Evolutionary conservation across 306 rosid species (phyloP).

Genomic region (Boehmeria nivea): DNA sequence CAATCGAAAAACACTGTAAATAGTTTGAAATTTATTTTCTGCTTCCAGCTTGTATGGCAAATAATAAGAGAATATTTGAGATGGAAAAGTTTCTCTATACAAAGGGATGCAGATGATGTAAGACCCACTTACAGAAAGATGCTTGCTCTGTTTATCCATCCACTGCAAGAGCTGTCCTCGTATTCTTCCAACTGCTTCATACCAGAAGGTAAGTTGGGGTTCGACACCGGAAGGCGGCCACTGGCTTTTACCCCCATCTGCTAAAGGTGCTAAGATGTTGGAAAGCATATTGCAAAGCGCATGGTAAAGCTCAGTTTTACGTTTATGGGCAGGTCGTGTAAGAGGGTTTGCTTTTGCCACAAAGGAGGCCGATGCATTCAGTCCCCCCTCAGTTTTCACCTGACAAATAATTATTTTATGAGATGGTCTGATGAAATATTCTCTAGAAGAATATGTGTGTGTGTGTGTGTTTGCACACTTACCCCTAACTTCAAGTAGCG

Average conservation of each 20-base stretch:
- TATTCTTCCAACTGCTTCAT: constrained; percentile 97
- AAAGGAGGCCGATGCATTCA: constrained; percentile 98
- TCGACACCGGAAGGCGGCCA: constrained; percentile 99
- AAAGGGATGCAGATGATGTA: not conserved
- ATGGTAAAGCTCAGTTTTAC: constrained; percentile 97
- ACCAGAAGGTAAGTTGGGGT: constrained; percentile 92
- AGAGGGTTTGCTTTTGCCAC: constrained; percentile 99
- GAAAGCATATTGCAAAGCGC: constrained; percentile 96
- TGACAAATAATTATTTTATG: constrained; percentile 41
- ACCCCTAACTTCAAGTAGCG: constrained; percentile 99
- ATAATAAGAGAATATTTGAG: too few species aligned
- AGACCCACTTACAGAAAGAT: constrained; percentile 65
- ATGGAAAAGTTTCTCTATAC: not conserved
- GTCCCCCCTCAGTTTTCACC: constrained; percentile 98
- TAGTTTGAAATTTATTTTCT: too few species aligned
- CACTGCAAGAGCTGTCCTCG: constrained; percentile 75
- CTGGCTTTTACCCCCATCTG: constrained; percentile 95
- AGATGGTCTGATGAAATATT: constrained; percentile 19
- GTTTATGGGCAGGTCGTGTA: constrained; percentile 88
- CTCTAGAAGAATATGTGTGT: constrained; percentile 17
- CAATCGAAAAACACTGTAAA: not conserved
- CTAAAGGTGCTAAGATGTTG: constrained; percentile 93
- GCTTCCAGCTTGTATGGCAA: too few species aligned
- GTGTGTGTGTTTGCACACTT: constrained; percentile 10
- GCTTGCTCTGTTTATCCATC: constrained; percentile 99